Base-by-base conservation (phyloP, 2,329 filamentous ascomycete species). In the Monilinia polystroma region DNA sequence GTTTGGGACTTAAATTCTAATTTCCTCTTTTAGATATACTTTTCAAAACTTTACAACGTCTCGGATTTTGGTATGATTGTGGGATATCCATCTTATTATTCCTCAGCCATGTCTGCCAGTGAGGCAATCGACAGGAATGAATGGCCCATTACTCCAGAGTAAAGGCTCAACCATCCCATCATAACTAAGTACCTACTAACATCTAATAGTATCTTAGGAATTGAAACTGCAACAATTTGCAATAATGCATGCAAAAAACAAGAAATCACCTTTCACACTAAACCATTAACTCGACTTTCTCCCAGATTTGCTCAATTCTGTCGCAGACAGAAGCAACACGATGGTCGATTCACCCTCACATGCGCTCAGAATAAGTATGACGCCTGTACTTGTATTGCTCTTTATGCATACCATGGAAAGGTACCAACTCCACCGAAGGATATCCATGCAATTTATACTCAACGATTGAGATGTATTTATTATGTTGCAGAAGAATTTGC, bases 141-240 rank as follows among this genome's bases (percentile, higher is more conserved):
- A 16, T 63, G 59, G 59, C 59, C 59, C n/a, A 63, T 63, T 12
- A 54, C 45, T 53, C 49, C 59, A 54, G 59, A 63, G 59, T 63
- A 54, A 63, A n/a, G 12, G 10, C 8, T 7, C 14, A 14, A 18
- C 12, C 14, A 20, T 54, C 0, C 5, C 3, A 1, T 16, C 7
- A 41, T 16, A 26, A 5, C 10, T 8, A 29, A 12, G 20, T 41
- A 10, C 26, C 12, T 29, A 18, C 59, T 63, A 16, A 63, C 41
- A 14, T 12, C 3, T 16, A n/a, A 14, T n/a, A 63, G 59, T 5
- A 63, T 63, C 29, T 2, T 63, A n/a, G 59, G 59, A 7, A 63
- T 38, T 29, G 47, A 63, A 63, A 63, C 59, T 12, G 49, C 49
- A n/a, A 54, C 59, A 5, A 53, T 63, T 43, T 41, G 47, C 35